Evolutionary conservation across 2,329 filamentous ascomycete species (phyloP).

Genomic region (Emericellopsis cladophorae): DNA sequence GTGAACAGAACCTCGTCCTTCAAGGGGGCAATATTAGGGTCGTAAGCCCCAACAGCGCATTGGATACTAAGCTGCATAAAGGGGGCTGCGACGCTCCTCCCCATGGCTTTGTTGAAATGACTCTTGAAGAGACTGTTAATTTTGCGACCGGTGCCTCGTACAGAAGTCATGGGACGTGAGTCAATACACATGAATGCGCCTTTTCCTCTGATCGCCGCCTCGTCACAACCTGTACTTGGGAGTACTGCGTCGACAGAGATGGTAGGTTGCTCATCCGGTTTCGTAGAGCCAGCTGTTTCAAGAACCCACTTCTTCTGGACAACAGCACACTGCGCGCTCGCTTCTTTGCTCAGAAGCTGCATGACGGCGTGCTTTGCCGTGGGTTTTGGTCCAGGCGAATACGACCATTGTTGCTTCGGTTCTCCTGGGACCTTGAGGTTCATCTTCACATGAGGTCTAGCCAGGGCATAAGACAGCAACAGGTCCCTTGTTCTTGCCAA

Average conservation of each 20-base stretch:
- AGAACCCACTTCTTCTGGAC: background rate
- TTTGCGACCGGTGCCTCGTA: constrained; percentile 45
- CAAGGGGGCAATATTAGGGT: constrained; percentile 57
- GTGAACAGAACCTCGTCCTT: constrained; percentile 63
- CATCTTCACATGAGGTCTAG: constrained; percentile 49
- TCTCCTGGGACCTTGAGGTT: constrained; percentile 45
- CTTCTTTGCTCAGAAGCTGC: constrained; percentile 47
- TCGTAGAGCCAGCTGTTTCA: background rate
- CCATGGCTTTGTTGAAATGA: constrained; percentile 23
- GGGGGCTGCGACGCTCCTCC: constrained; percentile 25
- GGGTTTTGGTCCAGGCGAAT: constrained; percentile 39
- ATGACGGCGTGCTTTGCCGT: constrained; percentile 44
- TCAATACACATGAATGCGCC: constrained; percentile 57
- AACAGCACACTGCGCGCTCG: constrained; percentile 38
- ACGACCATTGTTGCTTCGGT: constrained; percentile 42
- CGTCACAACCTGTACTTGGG: constrained; percentile 34
- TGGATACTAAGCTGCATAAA: constrained; percentile 53
- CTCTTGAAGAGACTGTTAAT: constrained; percentile 40
- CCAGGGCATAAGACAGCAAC: constrained; percentile 52
- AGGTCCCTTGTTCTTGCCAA: constrained; percentile 45
- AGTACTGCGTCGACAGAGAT: constrained; percentile 44
- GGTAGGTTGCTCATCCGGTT: background rate
- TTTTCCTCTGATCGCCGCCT: constrained; percentile 26
- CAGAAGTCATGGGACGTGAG: constrained; percentile 46
- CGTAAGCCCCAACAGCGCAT: constrained; percentile 52